Evolutionary conservation across 2,329 filamentous ascomycete genomes (phyloP).

Genomic region (Emergomyces pasteurianus): DNA sequence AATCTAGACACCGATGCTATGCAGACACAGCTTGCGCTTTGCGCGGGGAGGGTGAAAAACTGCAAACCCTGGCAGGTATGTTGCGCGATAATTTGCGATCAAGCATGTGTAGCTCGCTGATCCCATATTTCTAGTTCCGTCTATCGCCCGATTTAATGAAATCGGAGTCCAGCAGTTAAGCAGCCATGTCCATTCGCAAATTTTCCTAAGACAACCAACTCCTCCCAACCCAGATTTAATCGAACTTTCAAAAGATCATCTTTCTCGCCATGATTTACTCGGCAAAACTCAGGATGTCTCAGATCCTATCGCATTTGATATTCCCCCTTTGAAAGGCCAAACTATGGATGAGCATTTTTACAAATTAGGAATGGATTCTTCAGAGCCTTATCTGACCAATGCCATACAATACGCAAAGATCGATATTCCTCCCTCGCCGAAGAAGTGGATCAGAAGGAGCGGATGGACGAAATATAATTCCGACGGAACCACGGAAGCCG

Average conservation of each 20-base stretch:
- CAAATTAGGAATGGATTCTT: slow-evolving; percentile 72
- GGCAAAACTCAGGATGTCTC: slow-evolving; percentile 76
- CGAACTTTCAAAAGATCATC: slow-evolving; percentile 66
- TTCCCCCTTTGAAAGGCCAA: slow-evolving; percentile 65
- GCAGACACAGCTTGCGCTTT: background rate
- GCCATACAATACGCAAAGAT: slow-evolving; percentile 62
- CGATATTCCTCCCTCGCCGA: slow-evolving; percentile 47
- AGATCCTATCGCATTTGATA: slow-evolving; percentile 69
- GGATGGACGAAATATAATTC: slow-evolving; percentile 90
- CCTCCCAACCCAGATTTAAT: slow-evolving; percentile 61
- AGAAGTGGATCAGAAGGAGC: slow-evolving; percentile 63
- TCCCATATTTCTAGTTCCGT: slow-evolving; percentile 20
- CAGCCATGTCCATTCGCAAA: slow-evolving; percentile 64
- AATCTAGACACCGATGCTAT: background rate
- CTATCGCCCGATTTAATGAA: slow-evolving; percentile 66
- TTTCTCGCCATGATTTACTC: slow-evolving; percentile 71
- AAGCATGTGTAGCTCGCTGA: background rate
- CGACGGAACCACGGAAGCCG: slow-evolving; percentile 59
- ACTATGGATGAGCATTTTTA: slow-evolving; percentile 91
- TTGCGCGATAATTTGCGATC: background rate
- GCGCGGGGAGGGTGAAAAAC: background rate
- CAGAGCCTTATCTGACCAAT: slow-evolving; percentile 66
- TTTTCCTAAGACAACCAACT: slow-evolving; percentile 51
- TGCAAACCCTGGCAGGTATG: background rate
- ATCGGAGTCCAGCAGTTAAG: slow-evolving; percentile 93